Base-by-base conservation (phyloP, 139 green algal species). In the Bryopsis sp. region DNA sequence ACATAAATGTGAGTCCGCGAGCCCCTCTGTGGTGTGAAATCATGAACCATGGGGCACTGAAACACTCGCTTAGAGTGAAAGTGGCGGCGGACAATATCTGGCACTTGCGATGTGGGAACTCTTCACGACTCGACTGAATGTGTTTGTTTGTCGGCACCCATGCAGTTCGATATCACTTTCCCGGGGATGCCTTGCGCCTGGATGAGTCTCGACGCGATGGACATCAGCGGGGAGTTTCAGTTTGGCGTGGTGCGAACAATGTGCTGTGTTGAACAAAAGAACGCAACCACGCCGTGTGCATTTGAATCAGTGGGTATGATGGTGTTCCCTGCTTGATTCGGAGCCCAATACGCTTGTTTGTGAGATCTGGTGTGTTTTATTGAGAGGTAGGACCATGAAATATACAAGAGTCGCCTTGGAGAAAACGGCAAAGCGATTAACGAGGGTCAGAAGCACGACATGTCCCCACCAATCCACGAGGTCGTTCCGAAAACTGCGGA, bases 161-260 rank as follows among this genome's bases (percentile, higher is more conserved):
- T 78, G 67, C 82, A 95, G 85, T 84, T 98, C 31, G 90, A 99
- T 71, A 61, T 99, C 47, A 93, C 86, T 0, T 95, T 99, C 33
- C 89, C 85, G 0, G 73, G 68, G 22, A 81, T 98, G 79, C 85
- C 91, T 19, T 99, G 94, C 69, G 76, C 82, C 0, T 92, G 92
- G 85, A 71, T 98, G 2, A 91, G 78, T 48, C 61, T 99, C 2
- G 94, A 99, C 74, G 90, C 85, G 1, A 99, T 99, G 93, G 94
- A 99, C 74, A 84, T 97, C 47, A 91, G 78, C 54, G 94, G 94
- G 1, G 90, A 97, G 60, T 71, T 95, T 46, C 91, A 99, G 31
- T 70, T 98, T 32, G 90, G 97, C 58, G 85, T 97, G 78, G 88
- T 89, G 37, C 71, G 75, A n/a, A 26, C 28, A 6, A 15, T 11